These are phyloP conservation scores for Allomyces macrogynus DNA, from an alignment of 192 early-diverging fungal species.

Conservation along the genomic window DNA sequence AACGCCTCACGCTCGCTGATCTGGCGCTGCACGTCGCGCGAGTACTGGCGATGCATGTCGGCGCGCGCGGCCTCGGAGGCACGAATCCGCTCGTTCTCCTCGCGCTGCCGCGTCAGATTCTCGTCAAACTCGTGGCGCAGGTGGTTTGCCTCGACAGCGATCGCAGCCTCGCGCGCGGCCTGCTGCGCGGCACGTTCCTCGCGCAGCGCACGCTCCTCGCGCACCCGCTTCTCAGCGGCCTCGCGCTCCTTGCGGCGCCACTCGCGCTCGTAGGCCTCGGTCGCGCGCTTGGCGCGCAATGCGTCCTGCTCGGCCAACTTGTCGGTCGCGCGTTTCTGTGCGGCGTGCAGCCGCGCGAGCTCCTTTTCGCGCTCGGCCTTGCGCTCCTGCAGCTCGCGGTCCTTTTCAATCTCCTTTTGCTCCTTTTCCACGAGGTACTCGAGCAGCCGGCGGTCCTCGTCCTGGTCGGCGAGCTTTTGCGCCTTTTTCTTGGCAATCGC, in stretches of 20 bases:
- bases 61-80: conserved; percentile 13
- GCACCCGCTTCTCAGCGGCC: conserved; percentile 15
- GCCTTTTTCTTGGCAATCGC: conserved; percentile 17
- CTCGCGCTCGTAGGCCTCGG: conserved; percentile 35
- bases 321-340: conserved; percentile 31
- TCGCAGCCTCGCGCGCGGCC: conserved; percentile 27
- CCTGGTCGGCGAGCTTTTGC: conserved; percentile 24
- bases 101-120: conserved; percentile 22
- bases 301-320: conserved; percentile 38
- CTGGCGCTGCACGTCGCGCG: conserved; percentile 27
- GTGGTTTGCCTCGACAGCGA: conserved; percentile 32
- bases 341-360: conserved; percentile 25
- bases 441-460: conserved; percentile 31
- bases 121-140: conserved; percentile 31
- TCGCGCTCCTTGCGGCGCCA: conserved; percentile 34
- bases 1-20: conserved; percentile 25
- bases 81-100: conserved; percentile 21
- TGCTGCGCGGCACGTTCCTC: conserved; percentile 25
- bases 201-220: conserved; percentile 17
- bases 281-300: conserved; percentile 26
- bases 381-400: conserved; percentile 15
- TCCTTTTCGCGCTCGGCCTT: conserved; percentile 34
- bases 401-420: conserved; percentile 30
- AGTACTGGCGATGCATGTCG: conserved; percentile 25
- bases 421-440: conserved; percentile 37